Evolutionary conservation across 1,139 yeast genomes (phyloP).

Genomic region (Nakaseomyces bracarensis): DNA sequence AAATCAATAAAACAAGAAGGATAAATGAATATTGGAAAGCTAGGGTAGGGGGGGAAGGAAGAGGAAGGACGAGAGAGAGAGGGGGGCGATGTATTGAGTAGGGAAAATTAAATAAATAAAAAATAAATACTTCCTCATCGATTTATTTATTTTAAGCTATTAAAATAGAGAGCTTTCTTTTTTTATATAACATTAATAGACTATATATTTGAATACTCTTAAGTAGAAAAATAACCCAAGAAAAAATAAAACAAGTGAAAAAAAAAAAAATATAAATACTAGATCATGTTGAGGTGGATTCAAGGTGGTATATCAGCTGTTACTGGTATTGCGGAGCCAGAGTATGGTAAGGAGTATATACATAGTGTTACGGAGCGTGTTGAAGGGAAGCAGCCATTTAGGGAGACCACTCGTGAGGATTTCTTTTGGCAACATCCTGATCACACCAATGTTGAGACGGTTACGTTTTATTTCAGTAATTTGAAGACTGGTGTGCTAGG

Average conservation of each 20-base stretch:
- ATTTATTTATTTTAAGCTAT: no score
- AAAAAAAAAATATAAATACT: neutral
- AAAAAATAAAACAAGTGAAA: no score
- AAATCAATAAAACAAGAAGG: no score
- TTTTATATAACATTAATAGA: neutral
- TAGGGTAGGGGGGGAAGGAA: no score
- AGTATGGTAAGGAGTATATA: constrained; percentile 86
- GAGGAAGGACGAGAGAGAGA: no score
- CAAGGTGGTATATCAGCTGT: constrained; percentile 85
- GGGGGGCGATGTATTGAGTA: no score
- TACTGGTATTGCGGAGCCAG: constrained; percentile 96
- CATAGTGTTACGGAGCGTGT: constrained; percentile 69
- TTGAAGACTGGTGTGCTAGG: constrained; percentile 60
- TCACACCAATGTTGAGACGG: constrained; percentile 90
- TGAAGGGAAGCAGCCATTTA: constrained; percentile 45
- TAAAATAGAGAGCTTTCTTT: no score
- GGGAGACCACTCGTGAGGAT: constrained; percentile 53
- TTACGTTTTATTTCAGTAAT: constrained; percentile 76
- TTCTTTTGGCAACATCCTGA: constrained; percentile 67
- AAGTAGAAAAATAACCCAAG: no score
- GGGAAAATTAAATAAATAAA: no score
- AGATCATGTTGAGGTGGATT: constrained; percentile 67
- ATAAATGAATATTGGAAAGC: no score
- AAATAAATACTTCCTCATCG: no score
- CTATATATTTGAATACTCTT: no score